Evolutionary conservation across 164 flowering plant genomes (phyloP).

Genomic region (Dillenia suffruticosa): DNA sequence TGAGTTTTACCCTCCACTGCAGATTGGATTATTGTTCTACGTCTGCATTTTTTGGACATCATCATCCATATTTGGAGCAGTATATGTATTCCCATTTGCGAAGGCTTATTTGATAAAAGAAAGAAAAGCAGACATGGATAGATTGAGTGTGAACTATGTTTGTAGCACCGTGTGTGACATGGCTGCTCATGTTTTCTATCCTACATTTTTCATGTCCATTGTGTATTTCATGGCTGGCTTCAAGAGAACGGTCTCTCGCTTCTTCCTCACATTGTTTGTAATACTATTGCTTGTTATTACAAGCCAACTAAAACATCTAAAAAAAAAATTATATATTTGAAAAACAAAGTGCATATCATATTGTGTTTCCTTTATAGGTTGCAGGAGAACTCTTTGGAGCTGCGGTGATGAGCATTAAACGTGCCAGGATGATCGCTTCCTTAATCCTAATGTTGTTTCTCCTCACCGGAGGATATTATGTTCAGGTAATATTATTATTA

Average conservation of each 20-base stretch:
- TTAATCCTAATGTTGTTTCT: slow-evolving; percentile 85
- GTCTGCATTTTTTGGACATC: slow-evolving; percentile 98
- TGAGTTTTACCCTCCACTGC: slow-evolving; percentile 5
- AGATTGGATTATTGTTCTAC: slow-evolving; percentile 93
- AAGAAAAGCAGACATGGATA: slow-evolving; percentile 93
- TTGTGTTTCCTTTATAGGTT: slow-evolving; percentile 44
- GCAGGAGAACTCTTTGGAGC: slow-evolving; percentile 98
- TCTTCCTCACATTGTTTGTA: slow-evolving; percentile 68
- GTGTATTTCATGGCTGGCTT: slow-evolving; percentile 96
- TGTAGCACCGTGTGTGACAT: slow-evolving; percentile 92
- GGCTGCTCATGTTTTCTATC: slow-evolving; percentile 82
- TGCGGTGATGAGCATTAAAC: slow-evolving; percentile 74
- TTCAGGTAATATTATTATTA: slow-evolving; percentile 50
- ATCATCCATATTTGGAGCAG: slow-evolving; percentile 89
- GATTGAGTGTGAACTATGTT: slow-evolving; percentile 79
- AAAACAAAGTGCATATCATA: neutral
- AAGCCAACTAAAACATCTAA: slow-evolving; percentile 47
- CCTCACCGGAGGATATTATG: slow-evolving; percentile 97
- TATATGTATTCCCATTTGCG: slow-evolving; percentile 93
- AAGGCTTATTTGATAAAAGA: slow-evolving; percentile 80
- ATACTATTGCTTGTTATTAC: slow-evolving; percentile 65
- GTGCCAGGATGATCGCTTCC: slow-evolving; percentile 93
- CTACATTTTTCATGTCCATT: slow-evolving; percentile 75
- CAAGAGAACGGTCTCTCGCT: slow-evolving; percentile 70
- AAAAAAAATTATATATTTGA: neutral